These are phyloP conservation scores for Ceratonia siliqua DNA, from an alignment of 306 rosid genomes.

Conservation along the genomic window DNA sequence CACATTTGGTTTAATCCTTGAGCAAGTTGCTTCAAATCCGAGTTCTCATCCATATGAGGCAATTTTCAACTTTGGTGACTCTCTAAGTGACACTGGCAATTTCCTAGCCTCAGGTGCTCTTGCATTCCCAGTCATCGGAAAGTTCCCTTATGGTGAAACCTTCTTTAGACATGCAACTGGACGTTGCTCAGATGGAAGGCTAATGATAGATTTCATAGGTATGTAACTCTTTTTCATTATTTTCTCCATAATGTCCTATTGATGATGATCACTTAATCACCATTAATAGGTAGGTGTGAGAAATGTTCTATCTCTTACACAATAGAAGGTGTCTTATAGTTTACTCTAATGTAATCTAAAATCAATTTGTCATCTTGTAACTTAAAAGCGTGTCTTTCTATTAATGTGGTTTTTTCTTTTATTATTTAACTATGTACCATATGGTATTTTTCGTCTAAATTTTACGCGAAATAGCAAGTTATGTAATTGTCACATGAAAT, in stretches of 20 bases:
- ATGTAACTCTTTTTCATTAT: not conserved
- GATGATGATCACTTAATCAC: not conserved
- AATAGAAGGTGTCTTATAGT: too few species aligned
- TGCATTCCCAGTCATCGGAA: slow-evolving; percentile 52
- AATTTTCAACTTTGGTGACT: slow-evolving; percentile 78
- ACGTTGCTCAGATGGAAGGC: slow-evolving; percentile 73
- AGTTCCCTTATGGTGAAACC: slow-evolving; percentile 72
- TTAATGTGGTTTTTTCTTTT: too few species aligned
- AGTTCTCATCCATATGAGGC: slow-evolving; percentile 44
- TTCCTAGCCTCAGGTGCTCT: slow-evolving; percentile 55
- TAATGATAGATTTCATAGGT: slow-evolving; percentile 71
- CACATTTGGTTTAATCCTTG: slow-evolving; percentile 28
- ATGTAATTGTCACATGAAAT: too few species aligned
- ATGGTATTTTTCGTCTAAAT: too few species aligned
- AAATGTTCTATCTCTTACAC: not conserved
- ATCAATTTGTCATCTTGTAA: too few species aligned
- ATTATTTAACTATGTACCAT: too few species aligned
- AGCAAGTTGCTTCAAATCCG: slow-evolving; percentile 29
- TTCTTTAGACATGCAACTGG: slow-evolving; percentile 71
- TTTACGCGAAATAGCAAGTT: too few species aligned
- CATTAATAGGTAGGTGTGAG: not conserved
- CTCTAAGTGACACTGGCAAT: slow-evolving; percentile 80
- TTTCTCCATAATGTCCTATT: not conserved
- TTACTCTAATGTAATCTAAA: too few species aligned
- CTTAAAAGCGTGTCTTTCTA: too few species aligned